A percentile compares a stretch with the other conserved stretches of the same genome.
These are phyloP conservation scores for Talaromyces albobiverticillius DNA, from an alignment of 2,329 filamentous ascomycete species.

Conservation along the genomic window DNA sequence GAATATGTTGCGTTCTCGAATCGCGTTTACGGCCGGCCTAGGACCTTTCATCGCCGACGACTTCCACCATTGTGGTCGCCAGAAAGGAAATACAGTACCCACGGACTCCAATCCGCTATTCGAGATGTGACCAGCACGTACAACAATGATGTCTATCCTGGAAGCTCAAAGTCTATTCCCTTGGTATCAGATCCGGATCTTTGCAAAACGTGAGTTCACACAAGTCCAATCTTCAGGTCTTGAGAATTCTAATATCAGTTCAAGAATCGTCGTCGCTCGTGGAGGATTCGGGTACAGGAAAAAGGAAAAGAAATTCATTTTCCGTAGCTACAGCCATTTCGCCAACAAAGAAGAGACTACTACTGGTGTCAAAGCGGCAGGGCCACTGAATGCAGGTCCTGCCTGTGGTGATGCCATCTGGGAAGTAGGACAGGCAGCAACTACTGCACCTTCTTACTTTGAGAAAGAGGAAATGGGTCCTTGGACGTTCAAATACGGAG, in stretches of 20 bases:
- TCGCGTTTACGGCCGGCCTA: slow-evolving; percentile 24
- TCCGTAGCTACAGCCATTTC: neutral
- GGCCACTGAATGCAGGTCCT: neutral
- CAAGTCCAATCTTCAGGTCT: neutral
- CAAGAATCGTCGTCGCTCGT: neutral
- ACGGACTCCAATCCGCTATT: neutral
- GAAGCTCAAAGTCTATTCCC: neutral
- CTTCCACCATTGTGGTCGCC: neutral
- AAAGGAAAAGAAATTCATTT: neutral
- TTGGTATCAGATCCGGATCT: neutral
- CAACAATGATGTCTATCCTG: neutral
- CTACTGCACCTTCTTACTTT: slow-evolving; percentile 44
- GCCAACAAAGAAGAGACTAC: neutral
- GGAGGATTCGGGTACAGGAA: neutral
- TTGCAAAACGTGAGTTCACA: neutral
- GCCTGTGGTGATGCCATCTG: slow-evolving; percentile 38
- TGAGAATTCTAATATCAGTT: neutral
- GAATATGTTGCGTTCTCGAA: slow-evolving; percentile 27
- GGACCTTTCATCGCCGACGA: neutral
- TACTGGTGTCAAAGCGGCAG: neutral
- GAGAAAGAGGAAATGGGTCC: slow-evolving; percentile 17
- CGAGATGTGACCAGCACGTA: neutral
- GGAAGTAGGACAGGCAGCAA: slow-evolving; percentile 52
- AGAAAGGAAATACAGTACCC: slow-evolving; percentile 1
- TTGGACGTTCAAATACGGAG: slow-evolving; percentile 31